Evolutionary conservation across 768 basidiomycete genomes (phyloP).

Genomic region (Crassisporium funariophilum): DNA sequence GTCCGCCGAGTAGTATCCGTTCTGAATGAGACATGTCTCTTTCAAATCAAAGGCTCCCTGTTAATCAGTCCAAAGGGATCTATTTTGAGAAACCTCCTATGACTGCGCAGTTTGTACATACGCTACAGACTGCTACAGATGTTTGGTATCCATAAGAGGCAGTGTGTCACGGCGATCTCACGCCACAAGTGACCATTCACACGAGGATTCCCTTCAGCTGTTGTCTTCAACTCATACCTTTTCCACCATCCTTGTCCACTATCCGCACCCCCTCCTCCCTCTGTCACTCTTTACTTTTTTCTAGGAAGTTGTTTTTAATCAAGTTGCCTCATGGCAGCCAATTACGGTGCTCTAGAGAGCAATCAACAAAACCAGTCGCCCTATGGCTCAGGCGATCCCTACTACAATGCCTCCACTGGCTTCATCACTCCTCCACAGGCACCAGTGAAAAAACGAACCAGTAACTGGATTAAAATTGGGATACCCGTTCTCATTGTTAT

Average conservation of each 20-base stretch:
- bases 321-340: slow-evolving; percentile 35
- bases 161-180: too few species aligned
- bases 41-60: too few species aligned
- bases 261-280: slow-evolving; percentile 5
- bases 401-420: slow-evolving; percentile 71
- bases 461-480: slow-evolving; percentile 78
- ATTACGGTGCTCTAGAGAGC: slow-evolving; percentile 30
- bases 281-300: slow-evolving; percentile 25
- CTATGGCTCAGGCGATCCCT: slow-evolving; percentile 59
- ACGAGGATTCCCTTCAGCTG: slow-evolving; percentile 8
- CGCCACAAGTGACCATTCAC: slow-evolving; percentile 3
- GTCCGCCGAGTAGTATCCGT: too few species aligned
- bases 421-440: slow-evolving; percentile 60
- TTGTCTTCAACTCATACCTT: slow-evolving; percentile 4
- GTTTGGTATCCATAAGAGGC: too few species aligned
- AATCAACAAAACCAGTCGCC: slow-evolving; percentile 30
- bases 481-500: slow-evolving; percentile 66
- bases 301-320: slow-evolving; percentile 23
- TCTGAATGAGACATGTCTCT: too few species aligned
- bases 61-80: too few species aligned
- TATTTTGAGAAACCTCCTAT: too few species aligned
- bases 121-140: too few species aligned
- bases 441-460: slow-evolving; percentile 51
- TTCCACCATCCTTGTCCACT: slow-evolving; percentile 10
- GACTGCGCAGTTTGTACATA: too few species aligned